phyloP scores from a whole-genome alignment of 176 grass and related monocot species.

The Oryza punctata region DNA sequence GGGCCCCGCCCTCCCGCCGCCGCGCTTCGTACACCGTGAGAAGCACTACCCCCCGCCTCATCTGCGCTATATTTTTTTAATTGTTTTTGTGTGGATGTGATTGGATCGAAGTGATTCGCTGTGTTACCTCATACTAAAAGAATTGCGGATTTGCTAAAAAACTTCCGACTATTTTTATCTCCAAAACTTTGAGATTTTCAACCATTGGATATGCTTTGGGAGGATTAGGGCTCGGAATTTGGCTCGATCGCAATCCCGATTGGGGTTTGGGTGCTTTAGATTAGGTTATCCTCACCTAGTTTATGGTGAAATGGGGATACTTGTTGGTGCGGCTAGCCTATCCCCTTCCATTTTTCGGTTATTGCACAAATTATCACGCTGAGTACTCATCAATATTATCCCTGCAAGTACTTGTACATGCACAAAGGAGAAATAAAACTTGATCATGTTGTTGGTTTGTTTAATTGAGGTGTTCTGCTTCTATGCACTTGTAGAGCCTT shows the following conservation, averaged over 20 bases:
- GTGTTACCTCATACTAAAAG: not conserved
- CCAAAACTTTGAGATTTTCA: too few species aligned
- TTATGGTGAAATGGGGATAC: not conserved
- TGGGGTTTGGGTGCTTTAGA: not conserved
- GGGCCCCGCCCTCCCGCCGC: conserved; percentile 36
- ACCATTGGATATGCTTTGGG: too few species aligned
- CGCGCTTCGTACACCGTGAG: conserved; percentile 53
- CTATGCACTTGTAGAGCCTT: not conserved
- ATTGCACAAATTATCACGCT: not conserved
- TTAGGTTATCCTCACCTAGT: not conserved
- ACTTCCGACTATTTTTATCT: too few species aligned
- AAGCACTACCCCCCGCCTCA: not conserved
- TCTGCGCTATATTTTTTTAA: not conserved
- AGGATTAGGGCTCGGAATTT: not conserved
- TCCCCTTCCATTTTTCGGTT: not conserved
- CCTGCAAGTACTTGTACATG: not conserved
- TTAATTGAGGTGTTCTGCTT: not conserved
- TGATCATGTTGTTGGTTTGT: not conserved
- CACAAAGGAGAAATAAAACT: not conserved
- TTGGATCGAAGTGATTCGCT: conserved; percentile 6
- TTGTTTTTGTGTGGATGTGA: not conserved
- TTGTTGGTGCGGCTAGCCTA: not conserved
- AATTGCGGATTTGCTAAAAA: too few species aligned
- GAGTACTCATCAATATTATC: not conserved
- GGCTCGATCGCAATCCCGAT: not conserved